A percentile compares a stretch with the other conserved stretches of the same genome.
phyloP scores from a whole-genome alignment of 1,139 yeast genomes.

The Magnusiomyces fungicola region DNA sequence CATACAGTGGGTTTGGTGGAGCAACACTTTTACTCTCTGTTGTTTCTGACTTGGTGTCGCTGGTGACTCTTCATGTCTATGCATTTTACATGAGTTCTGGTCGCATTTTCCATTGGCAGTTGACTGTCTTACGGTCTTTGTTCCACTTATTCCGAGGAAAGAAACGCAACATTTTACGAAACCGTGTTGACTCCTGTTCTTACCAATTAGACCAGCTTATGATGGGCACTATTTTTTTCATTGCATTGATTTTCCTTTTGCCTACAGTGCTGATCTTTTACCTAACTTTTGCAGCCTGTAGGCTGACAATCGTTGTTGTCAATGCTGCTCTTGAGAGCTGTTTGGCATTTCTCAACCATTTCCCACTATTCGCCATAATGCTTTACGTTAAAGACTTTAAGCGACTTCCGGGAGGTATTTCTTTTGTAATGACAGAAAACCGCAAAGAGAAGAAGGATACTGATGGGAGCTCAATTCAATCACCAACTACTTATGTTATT shows the following conservation, averaged over 20 bases:
- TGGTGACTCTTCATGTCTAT: conserved; percentile 64
- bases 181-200: conserved; percentile 77
- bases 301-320: conserved; percentile 45
- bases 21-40: conserved; percentile 63
- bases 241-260: conserved; percentile 64
- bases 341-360: conserved; percentile 65
- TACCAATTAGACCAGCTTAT: conserved; percentile 82
- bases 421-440: conserved; percentile 31
- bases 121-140: conserved; percentile 60
- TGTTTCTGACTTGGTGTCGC: conserved; percentile 53
- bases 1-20: conserved; percentile 44
- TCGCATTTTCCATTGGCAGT: conserved; percentile 68
- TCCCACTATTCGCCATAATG: conserved; percentile 77
- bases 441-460: not conserved
- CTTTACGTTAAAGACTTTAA: conserved; percentile 73
- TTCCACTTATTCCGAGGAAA: conserved; percentile 86
- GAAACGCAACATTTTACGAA: conserved; percentile 73
- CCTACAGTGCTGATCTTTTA: conserved; percentile 90
- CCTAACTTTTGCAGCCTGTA: conserved; percentile 55
- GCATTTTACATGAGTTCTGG: conserved; percentile 76
- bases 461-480: conserved; percentile 20
- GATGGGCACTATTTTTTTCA: conserved; percentile 81
- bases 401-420: conserved; percentile 86
- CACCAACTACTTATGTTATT: conserved; percentile 20
- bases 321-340: conserved; percentile 53